These are phyloP conservation scores for Carex scoparia DNA, from an alignment of 176 grass and related monocot genomes.

Conservation along the genomic window DNA sequence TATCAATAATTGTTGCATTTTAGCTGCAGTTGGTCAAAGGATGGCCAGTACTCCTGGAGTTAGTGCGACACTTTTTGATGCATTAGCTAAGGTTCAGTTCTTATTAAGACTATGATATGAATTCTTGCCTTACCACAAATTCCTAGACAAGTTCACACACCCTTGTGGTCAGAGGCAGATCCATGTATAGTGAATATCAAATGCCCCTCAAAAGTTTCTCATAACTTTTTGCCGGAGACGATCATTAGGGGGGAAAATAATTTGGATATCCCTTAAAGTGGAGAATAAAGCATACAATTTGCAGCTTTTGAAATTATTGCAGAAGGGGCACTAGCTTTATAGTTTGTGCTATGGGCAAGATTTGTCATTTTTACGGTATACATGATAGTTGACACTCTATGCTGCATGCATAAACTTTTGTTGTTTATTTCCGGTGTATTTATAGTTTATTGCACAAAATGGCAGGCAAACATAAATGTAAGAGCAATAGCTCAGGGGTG, in stretches of 20 bases:
- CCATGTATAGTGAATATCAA: too few species aligned
- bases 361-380: neutral
- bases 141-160: neutral
- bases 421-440: slow-evolving; percentile 2
- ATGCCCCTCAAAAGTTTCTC: neutral
- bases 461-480: slow-evolving; percentile 95
- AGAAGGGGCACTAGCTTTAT: neutral
- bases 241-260: neutral
- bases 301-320: neutral
- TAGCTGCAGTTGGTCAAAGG: slow-evolving; percentile 89
- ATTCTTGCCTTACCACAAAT: neutral
- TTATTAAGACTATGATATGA: neutral
- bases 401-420: neutral
- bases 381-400: neutral
- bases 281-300: neutral
- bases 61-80: slow-evolving; percentile 97
- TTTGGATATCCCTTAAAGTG: neutral
- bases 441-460: slow-evolving; percentile 5
- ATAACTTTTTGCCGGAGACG: neutral
- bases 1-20: slow-evolving; percentile 82
- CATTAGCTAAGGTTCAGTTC: slow-evolving; percentile 74
- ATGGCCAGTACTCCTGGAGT: slow-evolving; percentile 99
- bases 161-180: neutral
- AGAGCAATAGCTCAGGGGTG: slow-evolving; percentile 97
- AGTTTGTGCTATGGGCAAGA: neutral